Percentiles rank a stretch among this genome's conserved stretches.
These are phyloP conservation scores for Skeletonema costatum DNA, from an alignment of 108 stramenopile species.

Conservation along the genomic window DNA sequence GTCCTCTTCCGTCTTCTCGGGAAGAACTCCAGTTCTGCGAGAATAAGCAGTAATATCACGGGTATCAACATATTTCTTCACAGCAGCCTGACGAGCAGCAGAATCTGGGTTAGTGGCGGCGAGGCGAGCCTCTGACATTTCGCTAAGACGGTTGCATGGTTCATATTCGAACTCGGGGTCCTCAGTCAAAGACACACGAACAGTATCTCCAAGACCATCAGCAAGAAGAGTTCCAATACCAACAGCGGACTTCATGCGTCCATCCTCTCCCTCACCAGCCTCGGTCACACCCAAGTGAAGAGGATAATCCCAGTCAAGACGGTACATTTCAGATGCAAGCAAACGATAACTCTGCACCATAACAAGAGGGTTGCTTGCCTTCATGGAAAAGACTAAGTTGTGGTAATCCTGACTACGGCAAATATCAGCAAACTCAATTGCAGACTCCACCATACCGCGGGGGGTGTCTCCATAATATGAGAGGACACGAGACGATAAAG, in stretches of 20 bases:
- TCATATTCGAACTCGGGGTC: conserved; percentile 96
- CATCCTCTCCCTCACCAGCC: conserved; percentile 98
- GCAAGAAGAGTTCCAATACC: conserved; percentile 95
- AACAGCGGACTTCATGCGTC: conserved; percentile 97
- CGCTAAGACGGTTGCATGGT: conserved; percentile 90
- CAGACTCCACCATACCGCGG: conserved; percentile 98
- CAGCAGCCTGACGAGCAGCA: conserved; percentile 65
- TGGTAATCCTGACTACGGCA: conserved; percentile 94
- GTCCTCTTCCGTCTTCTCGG: conserved; percentile 78
- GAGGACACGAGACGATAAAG: conserved; percentile 86
- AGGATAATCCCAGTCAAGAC: conserved; percentile 96
- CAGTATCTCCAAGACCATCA: conserved; percentile 96
- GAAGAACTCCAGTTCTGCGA: conserved; percentile 72
- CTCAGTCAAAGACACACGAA: conserved; percentile 96
- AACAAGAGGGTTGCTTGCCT: conserved; percentile 96
- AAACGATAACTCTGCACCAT: conserved; percentile 97
- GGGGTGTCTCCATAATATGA: conserved; percentile 96
- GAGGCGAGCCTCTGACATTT: conserved; percentile 77
- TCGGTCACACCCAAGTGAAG: conserved; percentile 97
- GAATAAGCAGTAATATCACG: conserved; percentile 81
- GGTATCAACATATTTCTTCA: conserved; percentile 79
- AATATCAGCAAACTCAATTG: conserved; percentile 96
- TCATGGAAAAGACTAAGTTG: conserved; percentile 99
- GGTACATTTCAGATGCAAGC: conserved; percentile 91
- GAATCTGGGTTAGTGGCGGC: conserved; percentile 69